Conservation (phyloP, 257 asterid genomes). For the Gardenia jasminoides region DNA sequence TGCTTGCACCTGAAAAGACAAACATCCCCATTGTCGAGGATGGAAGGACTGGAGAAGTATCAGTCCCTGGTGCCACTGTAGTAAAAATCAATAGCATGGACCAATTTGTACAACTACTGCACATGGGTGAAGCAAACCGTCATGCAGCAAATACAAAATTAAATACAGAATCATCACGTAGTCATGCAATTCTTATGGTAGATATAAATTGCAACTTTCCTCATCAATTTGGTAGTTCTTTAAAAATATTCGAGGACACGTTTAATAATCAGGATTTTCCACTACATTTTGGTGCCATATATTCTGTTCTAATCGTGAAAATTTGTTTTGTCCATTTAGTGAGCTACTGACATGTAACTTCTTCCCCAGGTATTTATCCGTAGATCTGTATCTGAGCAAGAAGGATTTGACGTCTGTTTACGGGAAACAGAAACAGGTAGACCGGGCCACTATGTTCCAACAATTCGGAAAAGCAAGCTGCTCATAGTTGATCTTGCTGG, state of each 20-base stretch:
- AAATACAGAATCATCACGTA: constrained; percentile 89
- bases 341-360: constrained; percentile 1
- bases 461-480: constrained; percentile 79
- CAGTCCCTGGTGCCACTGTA: constrained; percentile 69
- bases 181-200: constrained; percentile 96
- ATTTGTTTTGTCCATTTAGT: not conserved
- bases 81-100: constrained; percentile 67
- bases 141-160: constrained; percentile 91
- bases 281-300: not conserved
- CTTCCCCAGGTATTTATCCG: constrained; percentile 59
- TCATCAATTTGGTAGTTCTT: not conserved
- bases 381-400: constrained; percentile 49
- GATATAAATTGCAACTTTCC: constrained; percentile 5
- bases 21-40: constrained; percentile 81
- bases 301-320: not conserved
- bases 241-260: not conserved
- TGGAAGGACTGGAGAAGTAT: constrained; percentile 80
- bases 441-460: constrained; percentile 44
- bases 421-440: constrained; percentile 31
- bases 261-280: not conserved
- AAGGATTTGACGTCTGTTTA: constrained; percentile 39
- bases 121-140: constrained; percentile 79
- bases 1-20: constrained; percentile 81
- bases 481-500: constrained; percentile 96
- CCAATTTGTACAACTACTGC: constrained; percentile 64